Percentiles rank a stretch among this genome's conserved stretches.
phyloP scores from a whole-genome alignment of 2,329 filamentous ascomycete species.

The Fonsecaea erecta region DNA sequence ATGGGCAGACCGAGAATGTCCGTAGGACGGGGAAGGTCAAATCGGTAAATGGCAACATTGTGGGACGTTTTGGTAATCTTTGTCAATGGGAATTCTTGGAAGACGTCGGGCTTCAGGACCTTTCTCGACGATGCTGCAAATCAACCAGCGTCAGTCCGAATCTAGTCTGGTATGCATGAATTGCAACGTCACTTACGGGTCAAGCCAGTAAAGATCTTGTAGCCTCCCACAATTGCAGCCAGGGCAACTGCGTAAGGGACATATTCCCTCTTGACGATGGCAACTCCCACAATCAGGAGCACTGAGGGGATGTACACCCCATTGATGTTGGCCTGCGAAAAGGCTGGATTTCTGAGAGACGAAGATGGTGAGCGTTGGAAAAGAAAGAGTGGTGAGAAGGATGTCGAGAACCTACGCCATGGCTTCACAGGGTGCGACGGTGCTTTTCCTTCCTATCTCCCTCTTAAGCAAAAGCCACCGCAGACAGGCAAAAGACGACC shows the following conservation, averaged over 20 bases:
- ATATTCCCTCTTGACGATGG: constrained; percentile 80
- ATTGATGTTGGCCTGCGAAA: constrained; percentile 65
- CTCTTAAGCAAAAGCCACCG: neutral
- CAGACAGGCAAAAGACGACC: neutral
- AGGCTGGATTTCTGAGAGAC: constrained; percentile 23
- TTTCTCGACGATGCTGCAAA: constrained; percentile 70
- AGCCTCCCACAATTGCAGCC: constrained; percentile 68
- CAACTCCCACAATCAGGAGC: constrained; percentile 74
- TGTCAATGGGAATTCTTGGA: constrained; percentile 90
- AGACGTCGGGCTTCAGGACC: constrained; percentile 82
- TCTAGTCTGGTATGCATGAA: neutral
- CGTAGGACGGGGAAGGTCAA: constrained; percentile 75
- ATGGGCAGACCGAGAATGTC: constrained; percentile 94
- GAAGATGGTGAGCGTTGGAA: constrained; percentile 13
- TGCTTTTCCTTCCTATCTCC: constrained; percentile 1
- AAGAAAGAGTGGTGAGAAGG: neutral
- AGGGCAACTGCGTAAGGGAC: constrained; percentile 70
- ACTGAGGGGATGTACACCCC: constrained; percentile 83
- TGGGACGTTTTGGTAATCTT: constrained; percentile 96
- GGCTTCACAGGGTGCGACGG: neutral
- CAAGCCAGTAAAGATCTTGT: constrained; percentile 75
- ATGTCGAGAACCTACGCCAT: constrained; percentile 19
- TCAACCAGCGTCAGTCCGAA: constrained; percentile 4
- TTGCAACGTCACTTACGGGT: neutral
- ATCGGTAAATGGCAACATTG: constrained; percentile 99